A percentile compares a stretch with the other conserved stretches of the same genome.
These are phyloP conservation scores for Xylaria venustula DNA, from an alignment of 495 filamentous ascomycete genomes.

Conservation along the genomic window DNA sequence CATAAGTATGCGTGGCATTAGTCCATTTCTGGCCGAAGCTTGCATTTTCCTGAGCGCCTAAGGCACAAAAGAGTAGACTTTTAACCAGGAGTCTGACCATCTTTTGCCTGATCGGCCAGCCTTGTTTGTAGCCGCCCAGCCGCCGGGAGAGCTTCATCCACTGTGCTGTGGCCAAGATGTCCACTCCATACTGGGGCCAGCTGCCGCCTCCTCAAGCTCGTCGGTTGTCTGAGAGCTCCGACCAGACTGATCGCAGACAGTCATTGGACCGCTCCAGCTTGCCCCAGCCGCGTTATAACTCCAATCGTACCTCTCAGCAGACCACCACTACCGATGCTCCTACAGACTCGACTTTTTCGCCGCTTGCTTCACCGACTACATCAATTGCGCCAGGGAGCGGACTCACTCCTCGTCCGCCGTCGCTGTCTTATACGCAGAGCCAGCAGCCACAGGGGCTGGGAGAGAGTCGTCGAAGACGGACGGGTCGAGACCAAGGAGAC, in stretches of 20 bases:
- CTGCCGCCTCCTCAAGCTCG: slow-evolving; percentile 40
- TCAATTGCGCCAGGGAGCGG: slow-evolving; percentile 46
- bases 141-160: not conserved
- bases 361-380: slow-evolving; percentile 48
- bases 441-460: slow-evolving; percentile 43
- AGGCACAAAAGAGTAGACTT: slow-evolving; percentile 15
- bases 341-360: slow-evolving; percentile 51
- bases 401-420: slow-evolving; percentile 50
- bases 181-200: slow-evolving; percentile 40
- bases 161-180: slow-evolving; percentile 18
- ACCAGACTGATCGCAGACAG: slow-evolving; percentile 35
- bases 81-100: slow-evolving; percentile 4
- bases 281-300: slow-evolving; percentile 29
- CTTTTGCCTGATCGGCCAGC: slow-evolving; percentile 22
- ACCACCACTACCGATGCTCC: slow-evolving; percentile 46
- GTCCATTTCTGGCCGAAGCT: slow-evolving; percentile 34
- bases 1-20: slow-evolving; percentile 51
- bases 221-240: slow-evolving; percentile 42
- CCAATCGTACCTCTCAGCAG: slow-evolving; percentile 43
- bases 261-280: slow-evolving; percentile 40
- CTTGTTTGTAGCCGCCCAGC: slow-evolving; percentile 25
- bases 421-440: slow-evolving; percentile 43
- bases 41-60: slow-evolving; percentile 30
- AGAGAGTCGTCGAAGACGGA: slow-evolving; percentile 36
- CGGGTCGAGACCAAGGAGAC: slow-evolving; percentile 30